Evolutionary conservation across 139 green algal genomes (phyloP), one percentile per base, ranked within the genome.

Genomic region (Chlamydomonas sp.): DNA sequence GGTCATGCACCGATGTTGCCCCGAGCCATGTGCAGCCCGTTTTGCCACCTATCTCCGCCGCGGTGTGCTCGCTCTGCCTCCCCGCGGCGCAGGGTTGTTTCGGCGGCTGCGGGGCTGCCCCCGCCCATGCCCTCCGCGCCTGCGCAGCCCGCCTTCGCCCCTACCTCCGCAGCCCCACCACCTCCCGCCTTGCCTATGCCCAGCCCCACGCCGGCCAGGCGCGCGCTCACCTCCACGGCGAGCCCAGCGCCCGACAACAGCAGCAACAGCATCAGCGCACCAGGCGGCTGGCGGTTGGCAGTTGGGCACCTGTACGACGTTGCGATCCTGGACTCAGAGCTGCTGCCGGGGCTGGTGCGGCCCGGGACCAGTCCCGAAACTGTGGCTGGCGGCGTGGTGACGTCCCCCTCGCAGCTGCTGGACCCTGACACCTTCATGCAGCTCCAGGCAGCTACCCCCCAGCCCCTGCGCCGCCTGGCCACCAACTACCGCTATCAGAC

Each of bases 271-370:
- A 57, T 71, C 31, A 8, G 10, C 14, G 9, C 31, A 4, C 5
- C 60, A 14, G 8, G 15, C 15, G 80, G 66, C 49, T 86, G 80
- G 80, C 58, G 17, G 0, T 6, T 62, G 59, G 10, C 31, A 8
- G 59, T 86, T 2, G 8, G 18, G 59, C 18, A n/a, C 3, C 62
- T 18, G 61, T 86, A 80, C n/a, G 82, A 86, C 57, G 82, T 60
- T 12, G 79, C 71, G 82, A 86, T 86, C 61, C 72, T 86, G 71
- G 82, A 79, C 66, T 86, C 82, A 16, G 5, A 78, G 71, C 82
- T 86, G 5, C 67, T 86, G 12, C 69, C 82, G 60, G 71, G 71
- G 59, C 62, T 86, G 10, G 69, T 10, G 10, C 20, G 5, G 2
- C 1, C 3, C 20, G 20, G 31, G 31, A 49, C 31, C 31, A 49